Conservation (phyloP, 1,284 basidiomycete genomes). For the Trichosporon asahii region DNA sequence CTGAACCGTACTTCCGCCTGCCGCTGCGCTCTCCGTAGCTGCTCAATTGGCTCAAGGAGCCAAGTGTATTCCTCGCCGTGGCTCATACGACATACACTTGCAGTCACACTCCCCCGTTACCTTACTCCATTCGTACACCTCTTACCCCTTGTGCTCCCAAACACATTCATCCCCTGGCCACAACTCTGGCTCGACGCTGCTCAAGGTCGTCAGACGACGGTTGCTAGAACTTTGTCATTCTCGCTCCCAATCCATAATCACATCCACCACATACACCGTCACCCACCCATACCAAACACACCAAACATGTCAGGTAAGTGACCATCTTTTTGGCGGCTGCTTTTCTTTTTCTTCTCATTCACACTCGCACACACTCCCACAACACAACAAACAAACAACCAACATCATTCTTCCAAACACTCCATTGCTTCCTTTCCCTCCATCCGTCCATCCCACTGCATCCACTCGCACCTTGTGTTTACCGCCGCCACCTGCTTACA, state of each 20-base stretch:
- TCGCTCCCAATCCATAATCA: background rate
- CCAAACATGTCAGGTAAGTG: conserved; percentile 8
- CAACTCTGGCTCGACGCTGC: background rate
- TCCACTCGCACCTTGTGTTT: background rate
- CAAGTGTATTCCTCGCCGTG: background rate
- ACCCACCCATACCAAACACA: background rate
- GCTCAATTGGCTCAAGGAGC: background rate
- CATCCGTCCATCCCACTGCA: background rate
- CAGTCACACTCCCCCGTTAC: background rate
- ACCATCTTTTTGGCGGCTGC: background rate
- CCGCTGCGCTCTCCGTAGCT: background rate
- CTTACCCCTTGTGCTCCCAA: conserved; percentile 3
- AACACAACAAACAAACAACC: background rate
- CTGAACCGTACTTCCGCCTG: background rate
- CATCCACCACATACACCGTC: background rate
- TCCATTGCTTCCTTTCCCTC: background rate
- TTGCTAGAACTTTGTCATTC: background rate
- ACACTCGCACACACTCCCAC: background rate
- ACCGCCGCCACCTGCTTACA: background rate
- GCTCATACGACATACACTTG: background rate
- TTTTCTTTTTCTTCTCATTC: conserved; percentile 5
- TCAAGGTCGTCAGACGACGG: background rate
- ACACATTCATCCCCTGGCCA: background rate
- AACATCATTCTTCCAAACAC: background rate
- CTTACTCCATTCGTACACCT: background rate